Evolutionary conservation across 2,329 filamentous ascomycete genomes (phyloP), one percentile per base, ranked within the genome.

Genomic region (Geosmithia putterillii): DNA sequence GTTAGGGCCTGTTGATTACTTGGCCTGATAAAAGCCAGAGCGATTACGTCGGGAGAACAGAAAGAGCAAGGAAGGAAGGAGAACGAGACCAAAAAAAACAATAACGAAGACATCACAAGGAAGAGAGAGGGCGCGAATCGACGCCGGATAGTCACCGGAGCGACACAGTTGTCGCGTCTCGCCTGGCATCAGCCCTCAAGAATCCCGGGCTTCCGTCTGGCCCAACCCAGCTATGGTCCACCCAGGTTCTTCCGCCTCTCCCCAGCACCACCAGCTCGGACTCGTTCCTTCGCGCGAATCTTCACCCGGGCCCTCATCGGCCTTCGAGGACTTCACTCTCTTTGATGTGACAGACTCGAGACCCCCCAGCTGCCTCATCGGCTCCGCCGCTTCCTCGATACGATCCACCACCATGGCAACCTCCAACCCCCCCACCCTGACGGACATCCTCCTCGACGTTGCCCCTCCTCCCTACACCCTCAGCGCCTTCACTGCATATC

Each of bases 401-500:
- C 59, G 51, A 46, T 51, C 52, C 47, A 51, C 48, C 40, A 60
- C 59, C 53, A 53, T 55, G 17, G 10, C 28, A 12, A 32, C 28
- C 28, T 32, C 57, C 42, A 52, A 52, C 17, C 67, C 65, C 22
- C 90, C 87, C 38, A 83, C 86, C 23, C 70, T 98, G 41, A 75
- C 81, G 46, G 90, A 96, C 54, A 94, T 98, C 22, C 75, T 98
- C 38, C 76, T 85, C 50, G 92, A 95, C 64, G 78, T 76, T 38
- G 86, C 92, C 32, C 80, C 86, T 8, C 81, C 87, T 36, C 92
- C 92, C 51, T 96, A 87, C 74, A 95, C 89, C 0, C 71, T 95
- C 8, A 81, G 79, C 47, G 90, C 90, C 25, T 96, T 96, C 63
- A 96, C 92, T 79, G 89, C 89, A 44, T 96, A 94, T 56, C 74